A percentile compares a stretch with the other conserved stretches of the same genome.
phyloP scores from a whole-genome alignment of 164 flowering plant genomes.

The Nelumbo lutea region DNA sequence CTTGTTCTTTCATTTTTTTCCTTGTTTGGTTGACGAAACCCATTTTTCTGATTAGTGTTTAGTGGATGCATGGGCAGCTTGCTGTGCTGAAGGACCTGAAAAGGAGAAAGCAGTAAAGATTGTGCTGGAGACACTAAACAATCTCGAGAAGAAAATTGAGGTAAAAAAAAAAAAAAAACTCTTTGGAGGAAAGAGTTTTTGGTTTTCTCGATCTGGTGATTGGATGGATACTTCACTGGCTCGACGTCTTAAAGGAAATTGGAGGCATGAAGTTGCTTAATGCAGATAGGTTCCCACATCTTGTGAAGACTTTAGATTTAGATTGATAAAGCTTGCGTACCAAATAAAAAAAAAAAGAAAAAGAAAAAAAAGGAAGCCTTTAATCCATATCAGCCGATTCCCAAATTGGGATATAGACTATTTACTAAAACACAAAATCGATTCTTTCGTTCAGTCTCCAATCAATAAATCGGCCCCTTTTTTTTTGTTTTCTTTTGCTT shows the following conservation, averaged over 20 bases:
- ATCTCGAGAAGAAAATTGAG: background rate
- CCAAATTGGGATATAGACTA: too few relatives aligned
- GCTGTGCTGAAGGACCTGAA: background rate
- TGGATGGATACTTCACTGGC: conserved; percentile 4
- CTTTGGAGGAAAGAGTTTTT: background rate
- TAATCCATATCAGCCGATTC: too few relatives aligned
- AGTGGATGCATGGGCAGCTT: background rate
- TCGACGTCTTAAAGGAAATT: background rate
- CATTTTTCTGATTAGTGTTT: background rate
- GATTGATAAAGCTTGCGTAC: background rate
- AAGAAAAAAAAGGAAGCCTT: background rate
- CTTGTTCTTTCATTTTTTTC: background rate
- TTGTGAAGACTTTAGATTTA: background rate
- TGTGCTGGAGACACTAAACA: background rate
- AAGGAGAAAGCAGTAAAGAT: background rate
- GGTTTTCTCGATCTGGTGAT: conserved; percentile 3
- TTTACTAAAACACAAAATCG: too few relatives aligned
- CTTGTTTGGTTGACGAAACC: background rate
- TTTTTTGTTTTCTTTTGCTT: too few relatives aligned
- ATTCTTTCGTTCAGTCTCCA: too few relatives aligned
- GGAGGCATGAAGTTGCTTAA: conserved; percentile 4
- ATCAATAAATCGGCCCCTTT: too few relatives aligned
- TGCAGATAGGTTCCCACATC: background rate
- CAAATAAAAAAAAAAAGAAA: background rate
- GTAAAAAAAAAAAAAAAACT: background rate